Conservation (phyloP, 176 grass and related monocot genomes). For the Saccharum spontaneum region DNA sequence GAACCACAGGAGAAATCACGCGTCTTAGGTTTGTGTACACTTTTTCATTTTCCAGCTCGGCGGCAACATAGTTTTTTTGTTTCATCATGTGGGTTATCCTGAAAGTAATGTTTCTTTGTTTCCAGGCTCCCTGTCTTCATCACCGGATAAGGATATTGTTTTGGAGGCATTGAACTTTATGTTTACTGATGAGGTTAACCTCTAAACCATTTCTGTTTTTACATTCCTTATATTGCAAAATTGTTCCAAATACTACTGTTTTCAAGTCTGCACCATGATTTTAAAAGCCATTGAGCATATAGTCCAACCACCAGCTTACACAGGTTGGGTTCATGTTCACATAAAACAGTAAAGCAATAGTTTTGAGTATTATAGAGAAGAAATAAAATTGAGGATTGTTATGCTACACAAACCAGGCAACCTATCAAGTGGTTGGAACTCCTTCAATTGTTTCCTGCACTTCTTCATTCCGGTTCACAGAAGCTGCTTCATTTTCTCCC, state of each 20-base stretch:
- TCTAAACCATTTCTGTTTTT: not conserved
- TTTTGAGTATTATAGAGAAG: not conserved
- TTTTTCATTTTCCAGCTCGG: not conserved
- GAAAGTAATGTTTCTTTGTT: constrained; percentile 35
- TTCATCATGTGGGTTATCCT: not conserved
- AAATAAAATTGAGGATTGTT: not conserved
- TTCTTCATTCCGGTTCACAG: not conserved
- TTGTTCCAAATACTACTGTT: not conserved
- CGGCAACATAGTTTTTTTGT: constrained; percentile 8
- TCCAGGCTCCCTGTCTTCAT: constrained; percentile 56
- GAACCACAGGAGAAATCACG: constrained; percentile 76
- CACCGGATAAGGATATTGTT: constrained; percentile 71
- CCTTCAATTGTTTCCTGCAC: not conserved
- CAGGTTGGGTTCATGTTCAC: not conserved
- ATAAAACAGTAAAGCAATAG: not conserved
- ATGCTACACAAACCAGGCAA: not conserved
- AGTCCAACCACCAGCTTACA: not conserved
- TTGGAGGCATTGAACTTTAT: constrained; percentile 71
- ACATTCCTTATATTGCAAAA: not conserved
- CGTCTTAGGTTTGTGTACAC: constrained; percentile 51
- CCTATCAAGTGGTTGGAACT: not conserved
- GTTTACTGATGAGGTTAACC: constrained; percentile 68
- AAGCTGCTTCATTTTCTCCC: not conserved
- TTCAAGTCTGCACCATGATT: not conserved
- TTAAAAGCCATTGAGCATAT: not conserved